Evolutionary conservation across 179 eudicot genomes (phyloP), one percentile per base, ranked within the genome.

Genomic region (Silene vulgaris): DNA sequence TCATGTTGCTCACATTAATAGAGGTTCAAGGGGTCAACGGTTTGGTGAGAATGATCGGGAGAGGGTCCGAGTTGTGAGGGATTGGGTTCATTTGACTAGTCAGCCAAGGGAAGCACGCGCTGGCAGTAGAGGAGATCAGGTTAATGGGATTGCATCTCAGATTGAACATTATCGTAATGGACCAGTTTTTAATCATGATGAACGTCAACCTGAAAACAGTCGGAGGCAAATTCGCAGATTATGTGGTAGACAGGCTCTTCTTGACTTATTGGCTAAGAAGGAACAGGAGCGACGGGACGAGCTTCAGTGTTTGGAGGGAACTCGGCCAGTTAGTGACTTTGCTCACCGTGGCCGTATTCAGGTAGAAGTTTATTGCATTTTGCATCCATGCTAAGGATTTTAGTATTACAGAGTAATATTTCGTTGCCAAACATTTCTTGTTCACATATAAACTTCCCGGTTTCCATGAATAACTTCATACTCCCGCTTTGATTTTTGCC

Each of bases 191-290:
- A 75, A 75, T 74, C 81, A 65, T 60, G 73, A 77, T 65, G 87
- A 78, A 59, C 74, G 70, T 80, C 85, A 65, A 48, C 65, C 75
- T 63, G 83, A 74, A 57, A 81, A 76, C 65, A 78, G 75, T 19
- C 77, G 87, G 75, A 91, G 89, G 79, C 84, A 80, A 13, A 78
- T 93, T 50, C 91, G 91, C 29, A 90, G 75, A 76, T 75, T 91
- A 56, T 88, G 90, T 76, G 97, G 98, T 26, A 89, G 97, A 75
- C 93, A 93, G 82, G 88, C 94, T 71, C 85, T 93, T 80, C 83
- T 91, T 76, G 98, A 93, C 85, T 86, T 93, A 75, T 79, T 91
- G 62, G 80, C 76, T 48, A 90, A 81, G 85, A 87, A 87, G 57
- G 87, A 84, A 75, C 76, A 65, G 65, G 96, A 91, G 80, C 86